Evolutionary conservation across 257 asterid species (phyloP), one percentile per base, ranked within the genome.

Genomic region (Ophiorrhiza pumila): DNA sequence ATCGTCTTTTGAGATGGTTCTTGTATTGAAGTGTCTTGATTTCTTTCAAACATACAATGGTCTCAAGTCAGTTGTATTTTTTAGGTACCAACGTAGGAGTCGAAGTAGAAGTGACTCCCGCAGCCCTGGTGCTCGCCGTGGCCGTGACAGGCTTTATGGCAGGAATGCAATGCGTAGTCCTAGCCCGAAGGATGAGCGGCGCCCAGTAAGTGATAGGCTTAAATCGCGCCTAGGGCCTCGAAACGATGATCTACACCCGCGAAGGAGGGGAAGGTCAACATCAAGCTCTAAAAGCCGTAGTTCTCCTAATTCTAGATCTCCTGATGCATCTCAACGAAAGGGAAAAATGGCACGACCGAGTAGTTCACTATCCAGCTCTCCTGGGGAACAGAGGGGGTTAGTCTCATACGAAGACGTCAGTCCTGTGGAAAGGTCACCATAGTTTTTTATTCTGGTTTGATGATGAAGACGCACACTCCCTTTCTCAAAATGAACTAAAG

Each of bases 211-310:
- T 49, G 95, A 86, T 70, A 82, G 80, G 73, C 73, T 95, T 46
- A 92, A 89, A 78, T 90, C 96, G 73, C 96, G 98, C 47, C 91
- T 95, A 57, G 96, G 99, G 76, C 92, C 95, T 65, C 80, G 68
- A 39, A 83, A 74, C 60, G 78, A 77, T 17, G 87, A 82, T 32
- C 65, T 57, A 37, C 74, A 67, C 46, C 71, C 74, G 15, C 84
- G 71, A 43, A 68, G 41, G 67, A 76, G 81, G 61, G 87, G 78
- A 13, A 78, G 88, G 83, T 80, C 93, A 25, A 65, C 73, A 47
- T 88, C 96, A 25, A 83, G 80, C 43, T 83, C 95, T 3, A 85
- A 86, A 79, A 86, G 91, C 82, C 83, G 74, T 35, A 83, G 80
- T 52, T 78, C 87, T 1, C 82, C 84, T 9, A 78, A 62, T 68